Percentiles rank a stretch among this genome's conserved stretches.
phyloP scores from a whole-genome alignment of 768 basidiomycete species.

The Exsudoporus frostii region DNA sequence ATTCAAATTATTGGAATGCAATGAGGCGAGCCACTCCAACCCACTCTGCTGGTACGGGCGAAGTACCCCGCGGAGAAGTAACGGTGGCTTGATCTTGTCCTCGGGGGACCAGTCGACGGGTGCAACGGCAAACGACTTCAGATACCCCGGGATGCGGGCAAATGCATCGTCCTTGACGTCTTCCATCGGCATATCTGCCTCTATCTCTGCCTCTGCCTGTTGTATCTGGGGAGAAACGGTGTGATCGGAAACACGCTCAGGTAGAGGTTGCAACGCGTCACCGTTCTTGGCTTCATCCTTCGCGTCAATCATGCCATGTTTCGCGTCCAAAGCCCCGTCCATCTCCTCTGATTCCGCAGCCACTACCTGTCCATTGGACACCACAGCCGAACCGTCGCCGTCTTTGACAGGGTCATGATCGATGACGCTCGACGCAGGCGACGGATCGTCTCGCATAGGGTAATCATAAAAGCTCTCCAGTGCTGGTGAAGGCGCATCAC shows the following conservation, averaged over 20 bases:
- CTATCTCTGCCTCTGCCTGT: conserved; percentile 1
- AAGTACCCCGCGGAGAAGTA: conserved; percentile 81
- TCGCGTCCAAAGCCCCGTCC: neutral
- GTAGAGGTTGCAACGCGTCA: neutral
- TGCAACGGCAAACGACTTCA: conserved; percentile 68
- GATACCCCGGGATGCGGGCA: conserved; percentile 48
- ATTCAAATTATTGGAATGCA: conserved; percentile 78
- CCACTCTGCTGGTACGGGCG: conserved; percentile 94
- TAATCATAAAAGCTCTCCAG: conserved; percentile 25
- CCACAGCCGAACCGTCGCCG: neutral
- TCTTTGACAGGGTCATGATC: conserved; percentile 24
- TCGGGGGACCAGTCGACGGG: conserved; percentile 66
- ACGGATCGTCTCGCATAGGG: conserved; percentile 22
- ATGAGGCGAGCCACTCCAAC: conserved; percentile 88
- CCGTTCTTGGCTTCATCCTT: neutral
- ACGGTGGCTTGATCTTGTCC: conserved; percentile 55
- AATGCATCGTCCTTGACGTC: conserved; percentile 35
- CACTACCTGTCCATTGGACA: neutral
- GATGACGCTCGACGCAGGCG: conserved; percentile 29
- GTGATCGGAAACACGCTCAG: neutral
- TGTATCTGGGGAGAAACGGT: neutral
- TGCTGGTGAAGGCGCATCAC: conserved; percentile 19
- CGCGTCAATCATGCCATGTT: neutral
- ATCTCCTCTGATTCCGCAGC: neutral
- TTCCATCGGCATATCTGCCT: conserved; percentile 33